Evolutionary conservation across 345 rosid species (phyloP).

Genomic region (Syzygium aqueum): DNA sequence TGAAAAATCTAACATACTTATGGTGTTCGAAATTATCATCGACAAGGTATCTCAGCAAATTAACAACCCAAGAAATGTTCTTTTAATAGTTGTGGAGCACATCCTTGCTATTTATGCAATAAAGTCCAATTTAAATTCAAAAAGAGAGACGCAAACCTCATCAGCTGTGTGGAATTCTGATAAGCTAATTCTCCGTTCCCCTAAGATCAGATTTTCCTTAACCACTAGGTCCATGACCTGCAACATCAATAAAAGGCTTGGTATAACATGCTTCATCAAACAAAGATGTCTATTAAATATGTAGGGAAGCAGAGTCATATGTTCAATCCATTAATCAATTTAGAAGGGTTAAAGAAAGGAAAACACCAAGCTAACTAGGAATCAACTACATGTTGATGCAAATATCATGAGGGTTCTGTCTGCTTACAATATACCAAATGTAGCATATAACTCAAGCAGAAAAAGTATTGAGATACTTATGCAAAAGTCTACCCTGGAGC

Average conservation of each 20-base stretch:
- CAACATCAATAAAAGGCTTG: slow-evolving; percentile 1
- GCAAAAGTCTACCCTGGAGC: neutral
- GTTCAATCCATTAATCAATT: neutral
- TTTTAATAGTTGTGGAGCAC: neutral
- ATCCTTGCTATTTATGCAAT: neutral
- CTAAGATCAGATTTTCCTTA: slow-evolving; percentile 47
- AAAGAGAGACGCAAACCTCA: slow-evolving; percentile 39
- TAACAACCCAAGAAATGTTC: neutral
- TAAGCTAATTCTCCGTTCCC: slow-evolving; percentile 66
- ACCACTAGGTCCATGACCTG: slow-evolving; percentile 86
- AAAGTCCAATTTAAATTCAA: neutral
- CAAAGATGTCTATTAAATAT: neutral
- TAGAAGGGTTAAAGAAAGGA: neutral
- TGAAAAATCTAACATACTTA: neutral
- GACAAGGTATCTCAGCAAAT: neutral
- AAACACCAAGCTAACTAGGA: neutral
- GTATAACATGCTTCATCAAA: neutral
- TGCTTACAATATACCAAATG: neutral
- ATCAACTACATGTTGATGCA: neutral
- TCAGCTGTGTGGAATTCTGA: slow-evolving; percentile 86
- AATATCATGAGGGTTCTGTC: neutral
- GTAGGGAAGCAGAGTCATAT: neutral
- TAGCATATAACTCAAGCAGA: neutral
- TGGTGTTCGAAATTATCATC: neutral
- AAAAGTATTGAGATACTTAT: neutral